Conservation (phyloP, 169 alveolate species). For the Plasmodium gonderi region DNA sequence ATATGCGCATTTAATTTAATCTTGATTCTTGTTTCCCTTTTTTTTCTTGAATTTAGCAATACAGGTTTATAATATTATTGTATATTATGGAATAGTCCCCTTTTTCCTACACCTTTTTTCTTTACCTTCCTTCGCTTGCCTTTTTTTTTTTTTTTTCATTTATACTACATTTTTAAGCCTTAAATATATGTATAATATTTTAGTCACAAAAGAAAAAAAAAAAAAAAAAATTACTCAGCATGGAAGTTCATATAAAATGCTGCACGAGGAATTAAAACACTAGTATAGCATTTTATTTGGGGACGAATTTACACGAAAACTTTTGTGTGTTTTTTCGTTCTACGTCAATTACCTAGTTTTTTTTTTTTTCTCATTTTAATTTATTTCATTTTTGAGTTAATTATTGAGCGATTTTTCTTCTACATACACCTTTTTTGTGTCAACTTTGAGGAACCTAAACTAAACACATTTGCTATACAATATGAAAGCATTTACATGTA, state of each 20-base stretch:
- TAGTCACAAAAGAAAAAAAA: no score
- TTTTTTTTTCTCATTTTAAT: not conserved
- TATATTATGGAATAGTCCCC: no score
- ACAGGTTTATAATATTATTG: no score
- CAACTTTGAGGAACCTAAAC: not conserved
- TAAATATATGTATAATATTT: no score
- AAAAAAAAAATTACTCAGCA: not conserved
- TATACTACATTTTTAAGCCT: no score
- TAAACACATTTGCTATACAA: not conserved
- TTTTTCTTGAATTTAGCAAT: not conserved
- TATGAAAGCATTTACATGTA: constrained; percentile 6
- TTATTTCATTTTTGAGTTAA: not conserved
- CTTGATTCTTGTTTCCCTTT: not conserved
- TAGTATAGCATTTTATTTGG: not conserved
- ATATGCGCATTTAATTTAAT: not conserved
- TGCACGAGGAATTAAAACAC: not conserved
- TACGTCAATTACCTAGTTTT: not conserved
- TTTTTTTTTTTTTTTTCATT: no score
- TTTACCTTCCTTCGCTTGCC: not conserved
- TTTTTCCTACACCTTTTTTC: not conserved
- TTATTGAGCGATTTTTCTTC: no score
- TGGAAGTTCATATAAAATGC: not conserved
- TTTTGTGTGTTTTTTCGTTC: not conserved
- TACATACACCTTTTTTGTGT: no score
- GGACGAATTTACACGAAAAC: not conserved